These are phyloP conservation scores for Dentipellis fragilis DNA, from an alignment of 768 basidiomycete species.

Conservation along the genomic window DNA sequence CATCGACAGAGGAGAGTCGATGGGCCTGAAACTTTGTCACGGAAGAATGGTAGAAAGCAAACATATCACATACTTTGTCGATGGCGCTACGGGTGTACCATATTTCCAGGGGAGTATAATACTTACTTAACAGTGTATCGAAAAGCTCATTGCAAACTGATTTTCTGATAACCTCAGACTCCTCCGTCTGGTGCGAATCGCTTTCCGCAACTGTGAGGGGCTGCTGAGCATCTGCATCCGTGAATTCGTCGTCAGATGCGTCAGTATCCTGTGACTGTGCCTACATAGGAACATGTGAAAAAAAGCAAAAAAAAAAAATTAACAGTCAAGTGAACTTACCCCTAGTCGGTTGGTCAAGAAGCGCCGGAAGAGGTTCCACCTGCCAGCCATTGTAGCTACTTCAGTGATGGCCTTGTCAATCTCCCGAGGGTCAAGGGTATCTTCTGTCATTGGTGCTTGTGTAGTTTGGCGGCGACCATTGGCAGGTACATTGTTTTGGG, in stretches of 20 bases:
- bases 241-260: background rate
- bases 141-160: conserved; percentile 52
- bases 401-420: conserved; percentile 88
- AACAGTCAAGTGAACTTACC: conserved; percentile 29
- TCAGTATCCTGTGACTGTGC: background rate
- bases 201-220: background rate
- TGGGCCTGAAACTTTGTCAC: conserved; percentile 56
- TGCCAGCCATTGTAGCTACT: conserved; percentile 77
- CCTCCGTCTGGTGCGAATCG: conserved; percentile 1
- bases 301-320: background rate
- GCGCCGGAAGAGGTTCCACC: conserved; percentile 86
- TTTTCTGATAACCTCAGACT: conserved; percentile 27
- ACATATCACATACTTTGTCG: conserved; percentile 55
- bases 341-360: conserved; percentile 71
- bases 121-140: conserved; percentile 54
- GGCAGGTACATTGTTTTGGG: conserved; percentile 1
- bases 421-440: conserved; percentile 72
- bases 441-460: conserved; percentile 31
- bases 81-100: conserved; percentile 87
- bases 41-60: background rate
- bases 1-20: conserved; percentile 67
- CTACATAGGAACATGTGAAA: background rate
- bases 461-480: conserved; percentile 6
- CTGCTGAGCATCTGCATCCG: background rate
- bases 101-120: conserved; percentile 82